Conservation (phyloP, 768 basidiomycete species). For the Mycena epipterygia region DNA sequence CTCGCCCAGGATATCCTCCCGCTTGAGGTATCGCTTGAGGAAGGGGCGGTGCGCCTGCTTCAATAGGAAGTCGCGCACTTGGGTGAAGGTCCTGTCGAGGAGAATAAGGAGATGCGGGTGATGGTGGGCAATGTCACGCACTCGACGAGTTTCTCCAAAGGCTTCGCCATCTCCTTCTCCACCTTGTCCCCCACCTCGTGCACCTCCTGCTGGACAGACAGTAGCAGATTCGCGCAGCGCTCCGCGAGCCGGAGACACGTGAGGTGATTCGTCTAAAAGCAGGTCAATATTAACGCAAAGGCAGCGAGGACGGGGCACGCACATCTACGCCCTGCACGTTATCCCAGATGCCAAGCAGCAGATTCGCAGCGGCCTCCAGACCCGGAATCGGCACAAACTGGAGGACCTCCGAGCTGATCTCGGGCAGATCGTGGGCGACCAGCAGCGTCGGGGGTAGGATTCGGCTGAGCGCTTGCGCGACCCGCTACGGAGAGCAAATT, state of each 20-base stretch:
- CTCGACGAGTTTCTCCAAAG: slow-evolving; percentile 62
- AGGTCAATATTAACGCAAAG: not conserved
- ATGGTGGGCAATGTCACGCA: slow-evolving; percentile 33
- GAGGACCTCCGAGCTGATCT: slow-evolving; percentile 38
- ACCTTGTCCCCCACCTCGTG: slow-evolving; percentile 58
- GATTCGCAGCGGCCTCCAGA: slow-evolving; percentile 59
- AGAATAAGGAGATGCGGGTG: too few relatives aligned
- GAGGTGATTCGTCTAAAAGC: slow-evolving; percentile 66
- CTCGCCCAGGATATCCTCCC: slow-evolving; percentile 67
- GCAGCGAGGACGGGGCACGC: slow-evolving; percentile 38
- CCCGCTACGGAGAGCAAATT: slow-evolving; percentile 40
- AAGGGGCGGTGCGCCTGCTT: slow-evolving; percentile 72
- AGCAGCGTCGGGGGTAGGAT: slow-evolving; percentile 49
- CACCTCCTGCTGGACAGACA: slow-evolving; percentile 69
- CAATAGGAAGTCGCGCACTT: slow-evolving; percentile 59
- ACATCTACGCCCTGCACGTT: slow-evolving; percentile 69
- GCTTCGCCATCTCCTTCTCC: slow-evolving; percentile 57
- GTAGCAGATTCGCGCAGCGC: slow-evolving; percentile 70
- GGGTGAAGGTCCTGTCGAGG: slow-evolving; percentile 40
- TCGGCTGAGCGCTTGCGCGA: slow-evolving; percentile 47
- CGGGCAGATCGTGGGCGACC: slow-evolving; percentile 52
- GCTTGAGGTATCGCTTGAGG: slow-evolving; percentile 75
- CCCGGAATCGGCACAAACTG: slow-evolving; percentile 63
- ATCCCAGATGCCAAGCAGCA: slow-evolving; percentile 70
- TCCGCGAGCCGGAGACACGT: slow-evolving; percentile 73